These are phyloP conservation scores for Lachancea cidri DNA, from an alignment of 805 yeast genomes.

Conservation along the genomic window DNA sequence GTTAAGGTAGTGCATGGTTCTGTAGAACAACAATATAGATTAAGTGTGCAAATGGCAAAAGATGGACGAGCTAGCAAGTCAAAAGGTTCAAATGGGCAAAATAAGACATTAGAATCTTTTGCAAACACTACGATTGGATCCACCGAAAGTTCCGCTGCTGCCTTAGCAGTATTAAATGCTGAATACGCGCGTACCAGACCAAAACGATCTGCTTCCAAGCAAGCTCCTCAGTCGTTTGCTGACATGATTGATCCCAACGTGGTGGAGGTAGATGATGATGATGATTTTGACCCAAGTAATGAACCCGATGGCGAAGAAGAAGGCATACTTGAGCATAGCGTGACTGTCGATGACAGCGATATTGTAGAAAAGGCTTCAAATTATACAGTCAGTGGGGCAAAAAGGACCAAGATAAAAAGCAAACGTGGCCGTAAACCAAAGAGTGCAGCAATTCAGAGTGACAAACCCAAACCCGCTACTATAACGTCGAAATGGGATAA, in stretches of 20 bases:
- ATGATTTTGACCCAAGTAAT: conserved; percentile 5
- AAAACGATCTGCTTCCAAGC: conserved; percentile 6
- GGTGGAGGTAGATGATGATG: conserved; percentile 4
- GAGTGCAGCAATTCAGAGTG: not conserved
- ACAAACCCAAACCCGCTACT: conserved; percentile 25
- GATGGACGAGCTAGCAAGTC: conserved; percentile 1
- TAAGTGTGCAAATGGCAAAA: conserved; percentile 7
- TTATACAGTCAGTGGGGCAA: not conserved
- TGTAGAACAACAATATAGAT: too few species aligned
- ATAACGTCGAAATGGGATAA: conserved; percentile 17
- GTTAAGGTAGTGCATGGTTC: too few species aligned
- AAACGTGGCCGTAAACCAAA: conserved; percentile 8
- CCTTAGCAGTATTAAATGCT: conserved; percentile 6
- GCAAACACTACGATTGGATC: not conserved
- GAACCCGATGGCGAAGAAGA: not conserved
- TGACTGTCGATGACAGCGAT: not conserved
- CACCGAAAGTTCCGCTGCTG: conserved; percentile 3
- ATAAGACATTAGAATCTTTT: conserved; percentile 4
- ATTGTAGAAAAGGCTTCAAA: not conserved
- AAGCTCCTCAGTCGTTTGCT: conserved; percentile 4
- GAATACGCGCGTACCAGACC: conserved; percentile 3
- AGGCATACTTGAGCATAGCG: not conserved
- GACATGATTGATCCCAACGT: conserved; percentile 7
- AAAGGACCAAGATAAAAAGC: not conserved
- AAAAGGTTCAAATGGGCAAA: conserved; percentile 2